Percentiles rank a stretch among this genome's conserved stretches.
phyloP scores from a whole-genome alignment of 805 yeast genomes.

The Suhomyces emberorum region DNA sequence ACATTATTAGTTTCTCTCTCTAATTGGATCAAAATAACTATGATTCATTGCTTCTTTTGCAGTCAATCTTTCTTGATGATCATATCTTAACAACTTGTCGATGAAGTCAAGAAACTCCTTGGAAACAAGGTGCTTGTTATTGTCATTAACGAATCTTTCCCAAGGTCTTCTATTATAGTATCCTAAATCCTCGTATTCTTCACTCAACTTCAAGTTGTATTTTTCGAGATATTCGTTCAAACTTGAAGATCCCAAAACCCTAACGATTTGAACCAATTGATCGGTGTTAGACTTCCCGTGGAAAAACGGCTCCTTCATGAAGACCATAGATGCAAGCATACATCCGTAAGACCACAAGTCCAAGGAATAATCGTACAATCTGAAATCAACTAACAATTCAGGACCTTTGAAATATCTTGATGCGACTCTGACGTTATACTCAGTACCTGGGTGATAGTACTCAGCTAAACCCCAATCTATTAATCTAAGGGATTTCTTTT shows the following conservation, averaged over 20 bases:
- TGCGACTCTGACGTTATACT: slow-evolving; percentile 89
- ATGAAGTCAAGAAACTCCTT: slow-evolving; percentile 65
- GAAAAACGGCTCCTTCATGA: slow-evolving; percentile 88
- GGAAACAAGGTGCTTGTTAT: slow-evolving; percentile 49
- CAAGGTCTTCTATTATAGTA: slow-evolving; percentile 66
- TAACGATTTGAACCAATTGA: slow-evolving; percentile 85
- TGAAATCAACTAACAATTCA: slow-evolving; percentile 76
- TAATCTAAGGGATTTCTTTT: slow-evolving; percentile 55
- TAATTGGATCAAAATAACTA: slow-evolving; percentile 50
- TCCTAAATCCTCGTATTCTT: slow-evolving; percentile 77
- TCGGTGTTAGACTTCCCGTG: slow-evolving; percentile 90
- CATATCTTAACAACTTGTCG: slow-evolving; percentile 72
- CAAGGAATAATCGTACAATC: slow-evolving; percentile 81
- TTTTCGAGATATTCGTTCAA: slow-evolving; percentile 62
- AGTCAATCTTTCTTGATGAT: slow-evolving; percentile 83
- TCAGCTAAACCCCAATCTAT: slow-evolving; percentile 97
- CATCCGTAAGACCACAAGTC: slow-evolving; percentile 93
- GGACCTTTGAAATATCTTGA: slow-evolving; percentile 92
- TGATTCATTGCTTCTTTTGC: slow-evolving; percentile 87
- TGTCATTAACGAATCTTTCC: slow-evolving; percentile 56
- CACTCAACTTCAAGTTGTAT: slow-evolving; percentile 66
- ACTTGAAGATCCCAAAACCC: slow-evolving; percentile 82
- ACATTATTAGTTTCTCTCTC: slow-evolving; percentile 5
- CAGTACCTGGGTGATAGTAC: slow-evolving; percentile 85
- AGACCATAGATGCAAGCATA: slow-evolving; percentile 84